Conservation (phyloP, 768 basidiomycete species). For the Erythrobasidium yunnanense region DNA sequence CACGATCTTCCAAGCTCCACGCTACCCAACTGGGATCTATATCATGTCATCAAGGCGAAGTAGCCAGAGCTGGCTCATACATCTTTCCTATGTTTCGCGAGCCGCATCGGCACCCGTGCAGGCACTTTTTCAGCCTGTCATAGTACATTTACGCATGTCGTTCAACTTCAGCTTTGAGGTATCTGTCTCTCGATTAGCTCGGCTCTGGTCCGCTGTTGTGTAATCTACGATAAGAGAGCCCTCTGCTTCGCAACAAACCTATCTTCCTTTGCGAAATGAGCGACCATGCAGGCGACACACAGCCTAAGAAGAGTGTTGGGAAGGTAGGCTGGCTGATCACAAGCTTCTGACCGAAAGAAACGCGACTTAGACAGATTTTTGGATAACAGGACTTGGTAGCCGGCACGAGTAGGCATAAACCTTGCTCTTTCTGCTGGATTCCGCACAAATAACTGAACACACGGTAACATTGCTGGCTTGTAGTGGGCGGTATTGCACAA, state of each 20-base stretch:
- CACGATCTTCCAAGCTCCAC: constrained; percentile 14
- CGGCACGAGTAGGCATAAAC: constrained; percentile 11
- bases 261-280: no score
- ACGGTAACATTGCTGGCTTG: background rate
- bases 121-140: no score
- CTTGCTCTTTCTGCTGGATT: background rate
- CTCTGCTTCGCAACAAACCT: no score
- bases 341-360: no score
- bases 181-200: no score
- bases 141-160: no score
- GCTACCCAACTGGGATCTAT: constrained; percentile 20
- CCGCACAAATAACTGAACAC: background rate
- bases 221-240: no score
- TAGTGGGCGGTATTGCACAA: constrained; percentile 28
- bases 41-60: background rate
- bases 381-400: constrained; percentile 14
- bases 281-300: no score
- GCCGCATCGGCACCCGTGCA: no score
- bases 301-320: constrained; percentile 1
- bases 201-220: no score
- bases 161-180: no score
- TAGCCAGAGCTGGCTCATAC: background rate
- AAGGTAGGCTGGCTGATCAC: constrained; percentile 1
- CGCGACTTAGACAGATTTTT: background rate
- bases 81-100: no score